These are phyloP conservation scores for Clitopilus hobsonii DNA, from an alignment of 768 basidiomycete genomes.

Conservation along the genomic window DNA sequence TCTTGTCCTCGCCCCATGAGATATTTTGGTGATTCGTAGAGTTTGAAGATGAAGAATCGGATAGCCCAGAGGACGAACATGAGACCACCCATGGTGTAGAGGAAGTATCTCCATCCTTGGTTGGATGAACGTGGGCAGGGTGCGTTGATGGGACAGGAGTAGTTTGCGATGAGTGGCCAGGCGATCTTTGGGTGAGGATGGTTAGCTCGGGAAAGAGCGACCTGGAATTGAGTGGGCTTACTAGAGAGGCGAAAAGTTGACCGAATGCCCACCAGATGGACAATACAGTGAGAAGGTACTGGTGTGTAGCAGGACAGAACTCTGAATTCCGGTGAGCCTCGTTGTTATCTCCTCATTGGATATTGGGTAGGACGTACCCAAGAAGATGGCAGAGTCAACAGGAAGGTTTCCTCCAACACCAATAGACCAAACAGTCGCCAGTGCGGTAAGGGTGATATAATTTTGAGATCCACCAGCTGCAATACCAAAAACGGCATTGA, in stretches of 20 bases:
- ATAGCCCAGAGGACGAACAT: slow-evolving; percentile 59
- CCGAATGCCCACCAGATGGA: slow-evolving; percentile 82
- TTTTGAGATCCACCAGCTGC: slow-evolving; percentile 58
- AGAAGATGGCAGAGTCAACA: slow-evolving; percentile 72
- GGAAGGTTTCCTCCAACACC: slow-evolving; percentile 67
- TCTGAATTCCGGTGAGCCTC: too few species aligned
- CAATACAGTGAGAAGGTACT: slow-evolving; percentile 70
- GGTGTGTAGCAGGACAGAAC: slow-evolving; percentile 66
- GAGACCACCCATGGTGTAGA: slow-evolving; percentile 68
- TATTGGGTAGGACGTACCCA: slow-evolving; percentile 38
- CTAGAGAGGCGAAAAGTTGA: slow-evolving; percentile 54
- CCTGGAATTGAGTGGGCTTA: slow-evolving; percentile 6
- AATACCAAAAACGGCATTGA: slow-evolving; percentile 62
- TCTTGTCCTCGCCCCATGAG: slow-evolving; percentile 67
- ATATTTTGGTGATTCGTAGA: slow-evolving; percentile 69
- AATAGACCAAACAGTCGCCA: slow-evolving; percentile 56
- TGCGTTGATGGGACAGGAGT: slow-evolving; percentile 44
- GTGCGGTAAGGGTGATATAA: slow-evolving; percentile 43
- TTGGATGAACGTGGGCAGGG: slow-evolving; percentile 48
- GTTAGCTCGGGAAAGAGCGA: neutral
- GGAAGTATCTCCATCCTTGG: slow-evolving; percentile 72
- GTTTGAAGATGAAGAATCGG: slow-evolving; percentile 62
- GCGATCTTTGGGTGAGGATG: slow-evolving; percentile 40
- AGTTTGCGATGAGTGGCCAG: slow-evolving; percentile 70
- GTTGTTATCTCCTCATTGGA: neutral